These are phyloP conservation scores for Blastobotrys arbuscula DNA, from an alignment of 1,139 yeast species.

Conservation along the genomic window DNA sequence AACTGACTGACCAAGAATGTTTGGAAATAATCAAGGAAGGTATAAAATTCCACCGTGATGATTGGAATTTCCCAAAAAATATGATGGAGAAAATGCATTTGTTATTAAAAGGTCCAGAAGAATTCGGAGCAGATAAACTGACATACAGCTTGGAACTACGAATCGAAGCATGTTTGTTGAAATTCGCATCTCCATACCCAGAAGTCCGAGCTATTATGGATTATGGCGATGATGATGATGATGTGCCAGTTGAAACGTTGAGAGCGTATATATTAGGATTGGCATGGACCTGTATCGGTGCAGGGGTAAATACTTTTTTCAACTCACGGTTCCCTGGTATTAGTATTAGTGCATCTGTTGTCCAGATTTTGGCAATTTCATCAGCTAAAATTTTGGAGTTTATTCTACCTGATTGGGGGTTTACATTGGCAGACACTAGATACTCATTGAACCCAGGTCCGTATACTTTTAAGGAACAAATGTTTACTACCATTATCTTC, in stretches of 20 bases:
- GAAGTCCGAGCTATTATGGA: constrained; percentile 55
- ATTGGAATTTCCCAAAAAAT: constrained; percentile 44
- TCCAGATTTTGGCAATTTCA: constrained; percentile 54
- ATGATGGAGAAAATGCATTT: constrained; percentile 33
- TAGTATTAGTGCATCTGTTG: constrained; percentile 41
- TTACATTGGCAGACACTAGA: constrained; percentile 37
- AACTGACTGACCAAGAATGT: constrained; percentile 40
- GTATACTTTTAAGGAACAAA: constrained; percentile 66
- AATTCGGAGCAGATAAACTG: constrained; percentile 35
- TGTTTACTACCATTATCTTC: constrained; percentile 48
- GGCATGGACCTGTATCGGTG: constrained; percentile 49
- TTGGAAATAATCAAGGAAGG: constrained; percentile 39
- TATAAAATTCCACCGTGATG: constrained; percentile 40
- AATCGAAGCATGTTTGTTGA: constrained; percentile 39
- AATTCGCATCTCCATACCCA: constrained; percentile 54
- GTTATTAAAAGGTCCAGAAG: constrained; percentile 24
- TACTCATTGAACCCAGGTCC: constrained; percentile 51
- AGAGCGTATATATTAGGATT: constrained; percentile 51
- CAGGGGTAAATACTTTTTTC: constrained; percentile 54
- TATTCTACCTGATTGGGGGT: constrained; percentile 44
- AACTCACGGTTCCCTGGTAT: constrained; percentile 49
- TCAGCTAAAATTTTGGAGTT: constrained; percentile 22
- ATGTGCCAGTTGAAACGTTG: constrained; percentile 45
- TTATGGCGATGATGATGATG: constrained; percentile 27
- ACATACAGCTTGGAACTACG: constrained; percentile 28